Evolutionary conservation across 164 flowering plant species (phyloP), one percentile per base, ranked within the genome.

Genomic region (Platanus orientalis): DNA sequence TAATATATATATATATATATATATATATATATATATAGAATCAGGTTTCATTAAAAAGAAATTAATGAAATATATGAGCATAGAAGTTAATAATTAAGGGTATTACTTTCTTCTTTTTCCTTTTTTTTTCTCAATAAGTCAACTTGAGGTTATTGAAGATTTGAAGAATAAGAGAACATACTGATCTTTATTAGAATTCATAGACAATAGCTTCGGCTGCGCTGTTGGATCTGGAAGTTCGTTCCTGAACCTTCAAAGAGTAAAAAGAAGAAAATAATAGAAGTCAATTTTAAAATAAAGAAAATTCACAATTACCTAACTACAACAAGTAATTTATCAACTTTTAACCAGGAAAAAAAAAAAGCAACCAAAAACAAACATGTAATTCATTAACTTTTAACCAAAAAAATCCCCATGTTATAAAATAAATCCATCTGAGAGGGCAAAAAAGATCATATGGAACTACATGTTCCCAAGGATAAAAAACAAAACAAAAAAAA

Each of bases 151-250:
- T 45, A 45, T 45, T 7, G 19, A 19, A 58, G 24, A 23, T 54
- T 49, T 39, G 13, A 16, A 57, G 29, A 39, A 32, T 10, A 62
- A 48, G 54, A 25, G 28, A 42, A 70, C 92, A 62, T 85, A 91
- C 97, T 79, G 80, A 67, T 94, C 97, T 69, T 84, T 83, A 56
- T 88, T 89, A 60, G 73, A 80, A 60, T 75, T 84, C 64, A 89
- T 25, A 6, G 83, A 36, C 83, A 88, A 68, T 47, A 94, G 84
- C 83, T 94, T 94, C 24, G 84, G 86, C 52, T 91, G 97, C 21
- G 89, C 88, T 62, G 89, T 83, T 60, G 96, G 92, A 76, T 94
- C 99, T 54, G 97, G 99, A 47, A 94, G 85, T 65, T 94, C 99
- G 79, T 94, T 91, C 39, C 96, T 86, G 62, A 94, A 94, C 80